A percentile compares a stretch with the other conserved stretches of the same genome.
These are phyloP conservation scores for Vigna hirtella DNA, from an alignment of 306 rosid genomes.

Conservation along the genomic window DNA sequence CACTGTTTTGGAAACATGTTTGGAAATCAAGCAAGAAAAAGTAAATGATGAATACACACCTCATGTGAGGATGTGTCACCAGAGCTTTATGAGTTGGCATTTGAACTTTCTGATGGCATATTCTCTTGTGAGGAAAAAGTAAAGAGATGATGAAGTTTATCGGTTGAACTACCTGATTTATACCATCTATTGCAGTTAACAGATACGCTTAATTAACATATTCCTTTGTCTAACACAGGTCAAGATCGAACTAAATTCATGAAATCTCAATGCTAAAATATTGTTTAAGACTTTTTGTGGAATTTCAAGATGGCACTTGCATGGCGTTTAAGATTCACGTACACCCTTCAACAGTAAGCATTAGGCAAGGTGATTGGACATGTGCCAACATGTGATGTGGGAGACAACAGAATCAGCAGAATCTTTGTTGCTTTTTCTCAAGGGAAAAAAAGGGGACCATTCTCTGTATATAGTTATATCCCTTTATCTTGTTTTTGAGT, in stretches of 20 bases:
- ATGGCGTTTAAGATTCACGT: not conserved
- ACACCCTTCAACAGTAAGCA: constrained; percentile 5
- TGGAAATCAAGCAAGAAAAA: not conserved
- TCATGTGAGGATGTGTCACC: constrained; percentile 46
- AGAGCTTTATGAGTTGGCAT: constrained; percentile 62
- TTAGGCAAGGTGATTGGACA: constrained; percentile 17
- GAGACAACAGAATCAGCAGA: constrained; percentile 25
- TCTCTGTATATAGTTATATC: constrained; percentile 1
- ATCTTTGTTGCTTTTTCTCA: not conserved
- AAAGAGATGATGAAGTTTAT: constrained; percentile 19
- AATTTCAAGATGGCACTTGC: not conserved
- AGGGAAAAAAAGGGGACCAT: constrained; percentile 3
- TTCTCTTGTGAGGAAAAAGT: constrained; percentile 9
- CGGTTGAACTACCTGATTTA: not conserved
- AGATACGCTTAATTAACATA: not conserved
- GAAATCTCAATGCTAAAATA: not conserved
- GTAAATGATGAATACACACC: constrained; percentile 1
- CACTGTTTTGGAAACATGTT: not conserved
- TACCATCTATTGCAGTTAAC: constrained; percentile 11
- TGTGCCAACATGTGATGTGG: not conserved
- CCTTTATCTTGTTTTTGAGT: constrained; percentile 13
- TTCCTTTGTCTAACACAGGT: constrained; percentile 6
- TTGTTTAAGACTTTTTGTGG: not conserved
- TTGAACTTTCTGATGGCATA: constrained; percentile 51
- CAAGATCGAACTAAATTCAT: not conserved